Conservation (phyloP, 2,329 filamentous ascomycete species). For the Pestalotiopsis sp. region DNA sequence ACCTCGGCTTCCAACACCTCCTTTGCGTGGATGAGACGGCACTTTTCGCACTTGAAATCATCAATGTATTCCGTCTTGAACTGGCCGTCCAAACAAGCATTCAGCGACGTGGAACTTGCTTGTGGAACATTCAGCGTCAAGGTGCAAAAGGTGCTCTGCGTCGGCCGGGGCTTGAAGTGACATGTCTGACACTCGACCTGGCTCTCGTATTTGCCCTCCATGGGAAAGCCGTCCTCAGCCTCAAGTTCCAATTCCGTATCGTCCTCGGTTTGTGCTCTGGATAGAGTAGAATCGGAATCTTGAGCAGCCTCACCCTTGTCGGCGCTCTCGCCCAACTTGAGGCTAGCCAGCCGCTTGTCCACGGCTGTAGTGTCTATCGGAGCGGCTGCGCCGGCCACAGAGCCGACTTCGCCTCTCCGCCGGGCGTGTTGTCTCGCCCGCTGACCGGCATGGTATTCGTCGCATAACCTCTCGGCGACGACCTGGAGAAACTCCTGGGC, state of each 20-base stretch:
- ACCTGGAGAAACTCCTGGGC: constrained; percentile 97
- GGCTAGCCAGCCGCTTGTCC: constrained; percentile 29
- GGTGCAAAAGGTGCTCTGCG: constrained; percentile 83
- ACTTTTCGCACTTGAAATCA: constrained; percentile 94
- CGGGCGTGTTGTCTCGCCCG: constrained; percentile 65
- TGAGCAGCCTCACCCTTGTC: constrained; percentile 14
- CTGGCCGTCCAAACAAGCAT: constrained; percentile 87
- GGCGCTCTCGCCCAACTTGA: constrained; percentile 24
- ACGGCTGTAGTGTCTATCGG: constrained; percentile 28
- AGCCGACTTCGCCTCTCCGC: constrained; percentile 25
- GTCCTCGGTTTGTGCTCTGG: constrained; percentile 16
- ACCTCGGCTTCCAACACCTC: constrained; percentile 62
- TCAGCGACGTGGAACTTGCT: constrained; percentile 75
- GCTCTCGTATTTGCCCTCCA: constrained; percentile 91
- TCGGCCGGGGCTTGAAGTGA: constrained; percentile 83
- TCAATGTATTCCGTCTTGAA: constrained; percentile 96
- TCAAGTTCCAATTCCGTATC: constrained; percentile 29
- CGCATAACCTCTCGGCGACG: constrained; percentile 85
- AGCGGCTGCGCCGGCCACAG: constrained; percentile 12
- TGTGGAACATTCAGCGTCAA: constrained; percentile 90
- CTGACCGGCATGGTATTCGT: constrained; percentile 87
- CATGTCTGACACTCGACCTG: constrained; percentile 92
- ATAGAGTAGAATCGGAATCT: constrained; percentile 12
- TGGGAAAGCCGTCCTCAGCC: constrained; percentile 76
- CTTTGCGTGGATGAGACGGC: constrained; percentile 79